These are phyloP conservation scores for Coccomyxa sp. DNA, from an alignment of 139 green algal genomes.

Conservation along the genomic window DNA sequence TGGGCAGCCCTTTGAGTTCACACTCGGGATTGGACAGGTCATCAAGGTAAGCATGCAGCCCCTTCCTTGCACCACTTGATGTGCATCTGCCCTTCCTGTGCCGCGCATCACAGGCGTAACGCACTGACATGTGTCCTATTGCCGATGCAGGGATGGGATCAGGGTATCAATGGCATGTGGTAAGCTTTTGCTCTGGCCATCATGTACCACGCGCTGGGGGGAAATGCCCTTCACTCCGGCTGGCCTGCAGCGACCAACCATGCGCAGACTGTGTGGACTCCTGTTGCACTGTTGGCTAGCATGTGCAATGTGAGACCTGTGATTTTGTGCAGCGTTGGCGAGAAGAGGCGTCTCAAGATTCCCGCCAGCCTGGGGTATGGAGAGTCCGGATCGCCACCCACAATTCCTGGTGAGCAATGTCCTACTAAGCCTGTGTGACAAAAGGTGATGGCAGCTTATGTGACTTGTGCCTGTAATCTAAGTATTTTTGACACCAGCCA, in stretches of 20 bases:
- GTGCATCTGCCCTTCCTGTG: slow-evolving; percentile 46
- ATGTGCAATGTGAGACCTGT: not conserved
- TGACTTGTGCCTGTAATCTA: too few relatives aligned
- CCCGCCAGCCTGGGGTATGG: slow-evolving; percentile 57
- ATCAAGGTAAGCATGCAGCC: too few relatives aligned
- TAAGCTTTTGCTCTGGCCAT: too few relatives aligned
- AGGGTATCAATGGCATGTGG: slow-evolving; percentile 34
- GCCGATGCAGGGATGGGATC: slow-evolving; percentile 44
- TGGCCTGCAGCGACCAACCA: too few relatives aligned
- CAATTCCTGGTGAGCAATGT: slow-evolving; percentile 39
- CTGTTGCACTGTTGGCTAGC: not conserved
- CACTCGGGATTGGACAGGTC: slow-evolving; percentile 25
- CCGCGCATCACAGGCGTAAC: too few relatives aligned
- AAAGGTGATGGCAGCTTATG: not conserved
- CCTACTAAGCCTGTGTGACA: not conserved
- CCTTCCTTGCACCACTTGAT: too few relatives aligned
- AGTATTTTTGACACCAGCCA: not conserved
- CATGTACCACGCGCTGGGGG: too few relatives aligned
- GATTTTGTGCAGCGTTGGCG: slow-evolving; percentile 30
- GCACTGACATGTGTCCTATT: too few relatives aligned
- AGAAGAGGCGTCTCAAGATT: slow-evolving; percentile 67
- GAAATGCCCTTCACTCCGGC: not conserved
- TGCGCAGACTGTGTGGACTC: too few relatives aligned
- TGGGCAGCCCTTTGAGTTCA: slow-evolving; percentile 33
- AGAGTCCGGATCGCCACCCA: slow-evolving; percentile 40